A percentile compares a stretch with the other conserved stretches of the same genome.
These are phyloP conservation scores for Metschnikowia cubensis DNA, from an alignment of 805 yeast species.

Conservation along the genomic window DNA sequence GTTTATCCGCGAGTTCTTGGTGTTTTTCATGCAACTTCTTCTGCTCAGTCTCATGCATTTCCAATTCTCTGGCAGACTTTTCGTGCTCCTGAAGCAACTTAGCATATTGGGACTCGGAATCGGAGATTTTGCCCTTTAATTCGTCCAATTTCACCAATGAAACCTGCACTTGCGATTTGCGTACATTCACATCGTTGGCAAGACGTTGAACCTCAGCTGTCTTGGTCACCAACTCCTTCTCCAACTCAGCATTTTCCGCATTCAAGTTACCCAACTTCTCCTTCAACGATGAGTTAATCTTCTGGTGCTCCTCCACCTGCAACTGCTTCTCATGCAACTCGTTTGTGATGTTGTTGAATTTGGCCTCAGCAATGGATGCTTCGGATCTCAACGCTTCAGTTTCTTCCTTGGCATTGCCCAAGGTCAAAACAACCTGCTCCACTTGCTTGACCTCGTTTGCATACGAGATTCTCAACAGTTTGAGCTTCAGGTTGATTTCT, in stretches of 20 bases:
- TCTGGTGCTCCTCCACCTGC: constrained; percentile 63
- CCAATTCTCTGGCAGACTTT: constrained; percentile 1
- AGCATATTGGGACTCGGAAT: constrained; percentile 22
- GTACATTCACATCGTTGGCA: constrained; percentile 58
- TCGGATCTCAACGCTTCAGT: constrained; percentile 68
- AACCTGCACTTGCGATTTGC: constrained; percentile 65
- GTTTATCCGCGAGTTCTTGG: constrained; percentile 3
- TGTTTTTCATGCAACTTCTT: constrained; percentile 7
- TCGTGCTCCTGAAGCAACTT: constrained; percentile 10
- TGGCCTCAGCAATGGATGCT: constrained; percentile 73
- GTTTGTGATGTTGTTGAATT: constrained; percentile 62
- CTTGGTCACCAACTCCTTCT: constrained; percentile 50
- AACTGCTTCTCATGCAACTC: constrained; percentile 59
- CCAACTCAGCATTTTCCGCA: constrained; percentile 59
- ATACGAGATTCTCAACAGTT: constrained; percentile 62
- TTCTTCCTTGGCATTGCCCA: constrained; percentile 60
- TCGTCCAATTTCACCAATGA: constrained; percentile 48
- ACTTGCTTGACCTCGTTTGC: constrained; percentile 77
- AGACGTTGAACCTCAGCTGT: constrained; percentile 58
- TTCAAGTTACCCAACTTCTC: constrained; percentile 65
- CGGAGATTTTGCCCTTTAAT: constrained; percentile 26
- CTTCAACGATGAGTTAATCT: constrained; percentile 58
- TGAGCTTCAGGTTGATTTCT: constrained; percentile 70
- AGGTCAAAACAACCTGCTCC: constrained; percentile 61
- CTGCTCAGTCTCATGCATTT: constrained; percentile 5